Base-by-base conservation (phyloP, 2,329 filamentous ascomycete species). In the Aspergillus quadrilineatus region DNA sequence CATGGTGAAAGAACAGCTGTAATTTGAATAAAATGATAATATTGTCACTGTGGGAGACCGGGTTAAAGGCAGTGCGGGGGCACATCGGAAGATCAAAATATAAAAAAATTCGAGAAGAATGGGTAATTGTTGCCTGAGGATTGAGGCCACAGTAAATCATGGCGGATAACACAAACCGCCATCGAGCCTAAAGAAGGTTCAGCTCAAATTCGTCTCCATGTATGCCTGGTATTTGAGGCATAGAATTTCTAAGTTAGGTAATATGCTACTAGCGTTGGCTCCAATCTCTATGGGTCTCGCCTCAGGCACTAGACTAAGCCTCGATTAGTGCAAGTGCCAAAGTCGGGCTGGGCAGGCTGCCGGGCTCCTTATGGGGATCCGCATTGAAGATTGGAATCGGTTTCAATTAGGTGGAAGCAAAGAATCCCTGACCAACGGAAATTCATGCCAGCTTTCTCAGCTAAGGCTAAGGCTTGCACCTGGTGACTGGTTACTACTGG, bases 361-460 rank as follows among this genome's bases (percentile, higher is more conserved):
- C 58, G 53, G 55, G 58, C 59, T 58, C 58, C 30, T 37, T 32
- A 37, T 37, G 50, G 32, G 50, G 50, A 53, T 53, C 50, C 50
- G 50, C 50, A 44, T 53, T 53, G 43, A 53, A 53, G 50, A 53
- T 53, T 53, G 50, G 50, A 53, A 46, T 53, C 50, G 50, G 34
- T 32, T 46, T 41, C 34, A 46, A 53, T 53, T 47, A 53, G 50
- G 52, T 49, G 44, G 45, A 48, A 41, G 44, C 44, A 42, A 56
- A 22, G 51, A 58, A 51, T 60, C 56, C 54, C 51, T 57, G 53
- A 42, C 58, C 58, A 62, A 60, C 58, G 47, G 56, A 57, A 22
- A 55, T 54, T 57, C 50, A 55, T 58, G 53, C 45, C 47, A 55
- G 34, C 14, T 53, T 53, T 44, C 43, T 34, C 52, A 51, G 44